phyloP scores from a whole-genome alignment of 768 basidiomycete species.

The Trametes cinnabarina region DNA sequence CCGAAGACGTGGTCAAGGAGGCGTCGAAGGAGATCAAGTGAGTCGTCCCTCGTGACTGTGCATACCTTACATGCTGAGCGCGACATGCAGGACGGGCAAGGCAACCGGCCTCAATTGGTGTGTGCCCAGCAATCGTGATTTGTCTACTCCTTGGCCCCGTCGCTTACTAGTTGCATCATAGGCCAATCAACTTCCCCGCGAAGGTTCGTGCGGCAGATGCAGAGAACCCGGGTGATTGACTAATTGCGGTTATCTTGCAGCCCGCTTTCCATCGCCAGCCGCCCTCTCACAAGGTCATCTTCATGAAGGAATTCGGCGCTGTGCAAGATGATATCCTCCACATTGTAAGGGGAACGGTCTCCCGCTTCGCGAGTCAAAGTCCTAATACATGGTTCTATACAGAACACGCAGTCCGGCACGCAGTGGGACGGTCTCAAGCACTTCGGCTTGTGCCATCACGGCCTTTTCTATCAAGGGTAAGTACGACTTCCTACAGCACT shows the following conservation, averaged over 20 bases:
- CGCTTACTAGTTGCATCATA: constrained; percentile 22
- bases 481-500: not conserved
- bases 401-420: constrained; percentile 71
- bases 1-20: constrained; percentile 57
- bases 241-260: constrained; percentile 31
- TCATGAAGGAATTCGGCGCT: constrained; percentile 20
- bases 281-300: constrained; percentile 49
- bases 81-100: constrained; percentile 44
- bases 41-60: constrained; percentile 23
- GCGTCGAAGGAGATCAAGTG: constrained; percentile 57
- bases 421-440: constrained; percentile 71
- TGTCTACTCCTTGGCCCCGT: no score
- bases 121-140: no score
- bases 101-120: constrained; percentile 66
- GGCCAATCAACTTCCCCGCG: constrained; percentile 67
- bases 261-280: constrained; percentile 54
- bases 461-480: constrained; percentile 64
- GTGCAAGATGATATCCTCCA: constrained; percentile 27
- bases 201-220: constrained; percentile 40
- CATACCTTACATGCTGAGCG: not conserved
- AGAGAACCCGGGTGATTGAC: not conserved
- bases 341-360: constrained; percentile 16
- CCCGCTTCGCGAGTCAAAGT: not conserved
- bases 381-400: not conserved
- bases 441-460: constrained; percentile 49